Conservation (phyloP, 257 asterid genomes). For the Coffea canephora region DNA sequence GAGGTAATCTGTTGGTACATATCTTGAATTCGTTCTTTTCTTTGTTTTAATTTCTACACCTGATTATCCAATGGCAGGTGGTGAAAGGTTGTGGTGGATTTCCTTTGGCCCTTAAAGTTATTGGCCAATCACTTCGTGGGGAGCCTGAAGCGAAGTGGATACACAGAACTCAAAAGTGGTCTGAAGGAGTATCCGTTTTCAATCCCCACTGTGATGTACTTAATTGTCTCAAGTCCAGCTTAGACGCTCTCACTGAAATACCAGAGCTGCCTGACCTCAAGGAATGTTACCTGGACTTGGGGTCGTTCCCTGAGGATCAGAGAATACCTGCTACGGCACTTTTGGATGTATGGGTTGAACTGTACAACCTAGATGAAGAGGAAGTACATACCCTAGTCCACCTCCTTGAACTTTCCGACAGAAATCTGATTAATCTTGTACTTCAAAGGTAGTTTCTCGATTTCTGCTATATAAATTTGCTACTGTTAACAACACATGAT, state of each 20-base stretch:
- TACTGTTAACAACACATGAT: too few species aligned
- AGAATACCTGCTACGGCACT: constrained; percentile 32
- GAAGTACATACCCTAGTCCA: constrained; percentile 17
- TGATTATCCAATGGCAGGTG: constrained; percentile 20
- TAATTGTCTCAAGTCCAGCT: constrained; percentile 29
- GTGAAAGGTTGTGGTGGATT: constrained; percentile 34
- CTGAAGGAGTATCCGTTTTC: constrained; percentile 28
- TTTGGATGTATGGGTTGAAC: constrained; percentile 39
- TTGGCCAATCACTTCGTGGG: constrained; percentile 29
- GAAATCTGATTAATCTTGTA: constrained; percentile 35
- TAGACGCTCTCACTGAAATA: constrained; percentile 23
- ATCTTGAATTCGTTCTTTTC: neutral
- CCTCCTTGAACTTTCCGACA: constrained; percentile 27
- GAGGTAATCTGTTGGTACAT: too few species aligned
- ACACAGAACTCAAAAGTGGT: constrained; percentile 18
- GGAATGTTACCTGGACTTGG: constrained; percentile 35
- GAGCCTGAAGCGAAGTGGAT: constrained; percentile 28
- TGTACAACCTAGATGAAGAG: constrained; percentile 32
- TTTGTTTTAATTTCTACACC: neutral
- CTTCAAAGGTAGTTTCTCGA: constrained; percentile 26
- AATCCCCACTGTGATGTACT: constrained; percentile 19
- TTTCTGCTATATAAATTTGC: too few species aligned
- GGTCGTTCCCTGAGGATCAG: constrained; percentile 38
- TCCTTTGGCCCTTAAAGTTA: constrained; percentile 41
- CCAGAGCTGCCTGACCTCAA: neutral